Base-by-base conservation (phyloP, 164 flowering plant genomes). In the Liquidambar formosana region DNA sequence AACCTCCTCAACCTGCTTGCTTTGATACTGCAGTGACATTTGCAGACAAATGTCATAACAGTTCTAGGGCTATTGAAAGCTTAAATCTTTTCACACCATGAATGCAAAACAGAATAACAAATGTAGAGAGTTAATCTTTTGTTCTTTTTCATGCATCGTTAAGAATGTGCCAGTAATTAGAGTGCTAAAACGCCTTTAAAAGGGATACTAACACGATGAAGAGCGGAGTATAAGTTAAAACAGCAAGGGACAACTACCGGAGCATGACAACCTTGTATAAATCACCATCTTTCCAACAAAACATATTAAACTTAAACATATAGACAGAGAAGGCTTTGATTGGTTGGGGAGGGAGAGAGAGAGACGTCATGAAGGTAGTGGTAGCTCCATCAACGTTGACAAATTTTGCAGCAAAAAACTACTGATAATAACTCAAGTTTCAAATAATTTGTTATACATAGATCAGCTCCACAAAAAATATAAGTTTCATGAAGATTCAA, bases 21-120 rank as follows among this genome's bases (percentile, higher is more conserved):
- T 83, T 79, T 79, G 78, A 77, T 80, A 82, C 97, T 89, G 97
- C 97, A 89, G 82, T 63, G 74, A 72, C 85, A 86, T 80, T 67
- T 63, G 83, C 85, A 81, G 76, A 81, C 66, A 80, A 71, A 71
- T 74, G 73, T 81, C 83, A 83, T 66, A 60, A 70, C 82, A 68
- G 60, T 73, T 68, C 72, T 72, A 57, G 70, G 48, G 58, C 72
- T 64, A 51, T 13, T 48, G 43, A 72, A 61, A 59, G 41, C 45
- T 70, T 71, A 52, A 73, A 65, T 70, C 74, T 73, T 67, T 52
- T 62, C 63, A 72, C 41, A 65, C 61, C 26, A 72, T 28, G 65
- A 12, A 38, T 23, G 56, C 58, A 58, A 63, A 54, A 70, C 26
- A 57, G 19, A 48, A 18, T 22, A 67, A 26, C 8, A 62, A 65